A percentile compares a stretch with the other conserved stretches of the same genome.
These are phyloP conservation scores for Cyberlindnera americana DNA, from an alignment of 805 yeast species.

Conservation along the genomic window DNA sequence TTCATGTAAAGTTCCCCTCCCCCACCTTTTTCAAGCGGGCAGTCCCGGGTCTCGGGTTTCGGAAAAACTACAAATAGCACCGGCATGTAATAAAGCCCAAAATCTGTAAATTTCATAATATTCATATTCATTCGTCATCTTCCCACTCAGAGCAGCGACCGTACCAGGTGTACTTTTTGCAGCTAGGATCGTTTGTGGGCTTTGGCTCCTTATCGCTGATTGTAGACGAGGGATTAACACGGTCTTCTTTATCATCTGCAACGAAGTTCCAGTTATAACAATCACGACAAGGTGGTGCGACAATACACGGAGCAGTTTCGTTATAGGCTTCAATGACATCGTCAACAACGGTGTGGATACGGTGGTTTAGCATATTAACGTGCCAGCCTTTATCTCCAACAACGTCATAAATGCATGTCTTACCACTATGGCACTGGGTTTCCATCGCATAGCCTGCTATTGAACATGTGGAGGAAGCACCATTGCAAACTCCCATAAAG, in stretches of 20 bases:
- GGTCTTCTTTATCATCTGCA: conserved; percentile 25
- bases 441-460: conserved; percentile 97
- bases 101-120: too few species aligned
- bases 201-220: background rate
- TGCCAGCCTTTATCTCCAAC: conserved; percentile 90
- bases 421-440: conserved; percentile 89
- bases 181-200: conserved; percentile 23
- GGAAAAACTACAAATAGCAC: conserved; percentile 4
- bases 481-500: conserved; percentile 94
- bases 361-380: conserved; percentile 80
- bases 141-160: conserved; percentile 52
- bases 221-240: background rate
- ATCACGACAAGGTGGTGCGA: conserved; percentile 82
- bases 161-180: conserved; percentile 42
- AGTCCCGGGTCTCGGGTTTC: conserved; percentile 2
- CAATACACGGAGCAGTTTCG: conserved; percentile 67
- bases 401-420: conserved; percentile 82
- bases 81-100: too few species aligned
- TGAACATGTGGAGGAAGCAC: conserved; percentile 85
- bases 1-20: too few species aligned
- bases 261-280: conserved; percentile 87
- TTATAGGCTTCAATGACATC: conserved; percentile 70
- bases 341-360: conserved; percentile 88
- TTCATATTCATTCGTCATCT: conserved; percentile 5
- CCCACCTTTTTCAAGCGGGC: too few species aligned